phyloP scores from a whole-genome alignment of 345 rosid species.

The Eucalyptus guilfoylei region DNA sequence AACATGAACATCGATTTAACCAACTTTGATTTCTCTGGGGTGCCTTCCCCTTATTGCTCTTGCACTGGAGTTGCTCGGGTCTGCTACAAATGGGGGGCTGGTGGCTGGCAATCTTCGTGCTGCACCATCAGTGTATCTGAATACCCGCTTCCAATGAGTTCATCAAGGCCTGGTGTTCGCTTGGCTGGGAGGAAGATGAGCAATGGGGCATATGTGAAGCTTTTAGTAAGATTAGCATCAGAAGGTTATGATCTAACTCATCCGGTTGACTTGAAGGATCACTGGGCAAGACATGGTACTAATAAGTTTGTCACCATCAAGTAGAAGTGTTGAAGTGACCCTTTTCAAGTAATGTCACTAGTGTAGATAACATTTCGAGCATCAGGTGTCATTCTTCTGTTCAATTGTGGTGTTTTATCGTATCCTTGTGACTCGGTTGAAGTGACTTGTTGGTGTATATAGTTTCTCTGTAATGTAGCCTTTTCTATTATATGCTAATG shows the following conservation, averaged over 20 bases:
- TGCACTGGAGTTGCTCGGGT: conserved; percentile 41
- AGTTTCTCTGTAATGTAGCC: neutral
- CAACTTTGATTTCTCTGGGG: conserved; percentile 31
- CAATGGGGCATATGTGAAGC: conserved; percentile 52
- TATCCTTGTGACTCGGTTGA: neutral
- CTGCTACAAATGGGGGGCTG: conserved; percentile 63
- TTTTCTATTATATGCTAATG: neutral
- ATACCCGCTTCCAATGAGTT: conserved; percentile 51
- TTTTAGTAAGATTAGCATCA: conserved; percentile 36
- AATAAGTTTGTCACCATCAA: conserved; percentile 64
- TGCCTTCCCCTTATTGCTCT: conserved; percentile 58
- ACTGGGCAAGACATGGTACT: conserved; percentile 70
- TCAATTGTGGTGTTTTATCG: neutral
- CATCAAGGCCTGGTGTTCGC: conserved; percentile 42
- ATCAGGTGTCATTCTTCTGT: neutral
- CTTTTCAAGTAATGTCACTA: neutral
- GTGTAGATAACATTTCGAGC: neutral
- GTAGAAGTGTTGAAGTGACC: conserved; percentile 2
- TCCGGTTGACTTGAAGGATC: conserved; percentile 51
- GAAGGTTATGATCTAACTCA: conserved; percentile 45
- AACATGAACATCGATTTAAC: conserved; percentile 16
- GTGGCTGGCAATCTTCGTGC: conserved; percentile 72
- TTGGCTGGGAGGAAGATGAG: conserved; percentile 77
- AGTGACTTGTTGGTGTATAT: neutral
- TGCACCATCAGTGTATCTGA: conserved; percentile 44